Conservation (phyloP, 805 yeast genomes). For the Cyberlindnera saturnus region DNA sequence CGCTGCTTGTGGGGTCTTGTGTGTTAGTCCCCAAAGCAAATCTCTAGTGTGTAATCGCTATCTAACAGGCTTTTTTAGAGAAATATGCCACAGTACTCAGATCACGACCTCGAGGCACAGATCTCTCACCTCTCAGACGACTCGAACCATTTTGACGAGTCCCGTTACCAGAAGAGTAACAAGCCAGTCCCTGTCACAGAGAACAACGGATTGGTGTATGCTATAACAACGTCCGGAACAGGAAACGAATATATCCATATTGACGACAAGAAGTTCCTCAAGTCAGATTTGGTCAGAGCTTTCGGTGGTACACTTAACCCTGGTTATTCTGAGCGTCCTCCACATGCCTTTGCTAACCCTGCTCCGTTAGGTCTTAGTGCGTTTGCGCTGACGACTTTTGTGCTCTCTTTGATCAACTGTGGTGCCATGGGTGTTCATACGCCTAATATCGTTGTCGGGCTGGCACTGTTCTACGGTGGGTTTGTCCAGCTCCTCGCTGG, state of each 20-base stretch:
- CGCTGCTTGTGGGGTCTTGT: too few relatives aligned
- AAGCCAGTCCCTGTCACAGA: not conserved
- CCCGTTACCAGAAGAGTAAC: slow-evolving; percentile 8
- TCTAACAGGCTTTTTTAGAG: too few relatives aligned
- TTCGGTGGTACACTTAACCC: slow-evolving; percentile 74
- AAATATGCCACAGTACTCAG: not conserved
- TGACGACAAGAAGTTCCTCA: slow-evolving; percentile 24
- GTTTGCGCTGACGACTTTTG: slow-evolving; percentile 59
- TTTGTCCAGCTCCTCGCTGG: slow-evolving; percentile 55
- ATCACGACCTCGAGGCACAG: slow-evolving; percentile 15
- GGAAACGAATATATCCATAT: slow-evolving; percentile 20
- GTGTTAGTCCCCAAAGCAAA: too few relatives aligned
- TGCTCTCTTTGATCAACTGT: slow-evolving; percentile 45
- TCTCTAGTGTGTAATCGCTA: too few relatives aligned
- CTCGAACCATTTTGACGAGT: slow-evolving; percentile 6
- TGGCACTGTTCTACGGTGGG: slow-evolving; percentile 62
- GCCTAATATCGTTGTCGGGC: slow-evolving; percentile 53
- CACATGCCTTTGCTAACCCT: slow-evolving; percentile 52
- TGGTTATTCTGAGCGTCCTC: slow-evolving; percentile 42
- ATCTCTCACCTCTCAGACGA: slow-evolving; percentile 15
- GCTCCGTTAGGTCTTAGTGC: slow-evolving; percentile 60
- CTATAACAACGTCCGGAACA: slow-evolving; percentile 23
- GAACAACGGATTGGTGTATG: slow-evolving; percentile 10
- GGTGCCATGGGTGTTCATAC: slow-evolving; percentile 52
- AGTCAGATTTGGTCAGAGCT: slow-evolving; percentile 47